These are phyloP conservation scores for Priceomyces carsonii DNA, from an alignment of 805 yeast species.

Conservation along the genomic window DNA sequence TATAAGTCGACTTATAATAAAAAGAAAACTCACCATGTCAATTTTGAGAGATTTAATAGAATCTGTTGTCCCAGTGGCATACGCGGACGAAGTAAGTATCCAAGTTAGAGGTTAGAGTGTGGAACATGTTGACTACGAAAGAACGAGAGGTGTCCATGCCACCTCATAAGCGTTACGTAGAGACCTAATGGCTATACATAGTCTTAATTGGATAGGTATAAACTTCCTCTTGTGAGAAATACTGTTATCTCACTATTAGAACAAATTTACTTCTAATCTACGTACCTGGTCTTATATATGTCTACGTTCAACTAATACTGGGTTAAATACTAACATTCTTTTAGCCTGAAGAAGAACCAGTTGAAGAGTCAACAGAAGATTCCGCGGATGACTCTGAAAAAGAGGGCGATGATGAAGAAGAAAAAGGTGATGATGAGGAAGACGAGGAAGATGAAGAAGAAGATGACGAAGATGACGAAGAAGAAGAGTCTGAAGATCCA, in stretches of 20 bases:
- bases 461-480: slow-evolving; percentile 67
- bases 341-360: slow-evolving; percentile 38
- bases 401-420: slow-evolving; percentile 26
- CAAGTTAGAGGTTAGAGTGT: background rate
- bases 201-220: too few species aligned
- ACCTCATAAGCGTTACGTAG: too few species aligned
- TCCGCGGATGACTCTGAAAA: slow-evolving; percentile 20
- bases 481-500: slow-evolving; percentile 60
- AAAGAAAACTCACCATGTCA: slow-evolving; percentile 32
- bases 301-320: too few species aligned
- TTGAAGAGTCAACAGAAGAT: slow-evolving; percentile 41
- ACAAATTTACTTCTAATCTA: too few species aligned
- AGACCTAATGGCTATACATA: too few species aligned
- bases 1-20: background rate
- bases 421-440: slow-evolving; percentile 41
- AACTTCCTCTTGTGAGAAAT: too few species aligned
- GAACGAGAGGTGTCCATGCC: background rate
- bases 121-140: background rate
- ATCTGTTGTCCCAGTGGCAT: slow-evolving; percentile 77
- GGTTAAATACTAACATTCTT: slow-evolving; percentile 14
- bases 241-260: too few species aligned
- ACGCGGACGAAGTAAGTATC: slow-evolving; percentile 69
- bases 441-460: slow-evolving; percentile 59
- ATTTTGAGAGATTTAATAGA: slow-evolving; percentile 76
- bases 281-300: too few species aligned